Base-by-base conservation (phyloP, 345 rosid species). In the Citrus australasica region DNA sequence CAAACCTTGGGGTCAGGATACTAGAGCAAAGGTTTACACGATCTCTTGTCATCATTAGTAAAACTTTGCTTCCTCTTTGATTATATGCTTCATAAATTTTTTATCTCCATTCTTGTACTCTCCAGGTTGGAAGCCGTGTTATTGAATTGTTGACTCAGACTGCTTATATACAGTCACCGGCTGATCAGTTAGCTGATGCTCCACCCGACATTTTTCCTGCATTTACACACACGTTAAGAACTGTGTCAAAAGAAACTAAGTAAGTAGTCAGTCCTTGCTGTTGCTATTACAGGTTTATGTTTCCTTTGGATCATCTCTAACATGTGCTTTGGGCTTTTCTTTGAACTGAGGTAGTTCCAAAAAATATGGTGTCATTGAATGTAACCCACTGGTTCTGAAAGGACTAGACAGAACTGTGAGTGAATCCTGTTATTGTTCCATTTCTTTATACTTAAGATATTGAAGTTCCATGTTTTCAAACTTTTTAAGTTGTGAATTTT, bases 191-290 rank as follows among this genome's bases (percentile, higher is more conserved):
- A 78, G 92, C 77, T 59, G 87, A 89, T 80, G 83, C 73, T 82
- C 94, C 92, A 60, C 97, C 98, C 79, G 97, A 94, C 79, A 80
- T 92, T 72, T 91, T 92, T 55, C 99, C 99, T 80, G 99, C 99
- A 86, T 96, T 96, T 91, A 58, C 80, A 71, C 99, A 96, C 81
- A 82, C 90, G 19, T 82, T 86, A 67, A 90, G 74, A 86, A 85
- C 89, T 56, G 73, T 85, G 83, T 73, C 83, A 22, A 85, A 85
- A 74, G 92, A 82, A 79, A 81, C 82, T 66, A 84, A 73, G 99
- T 94, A 80, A 82, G 92, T 71, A 65, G 70, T 80, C 65, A 59
- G 81, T 79, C 30, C 69, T 77, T 79, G 79, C 67, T 69, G 22
- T 70, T 32, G 81, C 38, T 66, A 60, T 35, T 33, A 51, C 78